Evolutionary conservation across 2,329 filamentous ascomycete genomes (phyloP), one percentile per base, ranked within the genome.

Genomic region (Epichloe sibirici): DNA sequence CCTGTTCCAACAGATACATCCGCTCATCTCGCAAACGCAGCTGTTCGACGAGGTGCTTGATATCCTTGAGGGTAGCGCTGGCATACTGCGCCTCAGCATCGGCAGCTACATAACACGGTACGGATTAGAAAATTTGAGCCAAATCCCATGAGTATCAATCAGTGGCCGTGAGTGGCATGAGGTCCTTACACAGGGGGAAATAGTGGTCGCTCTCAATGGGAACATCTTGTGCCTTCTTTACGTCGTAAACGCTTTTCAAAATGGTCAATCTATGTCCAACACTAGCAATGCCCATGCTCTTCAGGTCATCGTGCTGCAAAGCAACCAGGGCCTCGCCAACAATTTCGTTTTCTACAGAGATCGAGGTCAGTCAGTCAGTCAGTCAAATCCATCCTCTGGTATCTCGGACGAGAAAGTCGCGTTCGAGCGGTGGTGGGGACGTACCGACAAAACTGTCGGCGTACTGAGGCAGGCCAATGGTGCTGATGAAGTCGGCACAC

Each of bases 261-360:
- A 98, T 94, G 23, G 90, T 95, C 62, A 98, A 76, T 55, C 93
- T 85, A 71, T 98, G 93, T 42, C 93, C 93, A 47, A 96, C 89
- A 70, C 91, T 97, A 57, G 77, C 75, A 58, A 98, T 87, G 47
- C 90, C 90, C 83, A 97, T 91, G 65, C 94, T 89, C 70, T 94
- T 95, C 61, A 98, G 74, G 66, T 97, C 91, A 53, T 95, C 88
- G 66, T 97, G 93, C 57, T 87, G 85, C 57, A 98, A 73, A 42
- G 88, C 88, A 53, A 95, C 82, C 57, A 98, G 74, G 50, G 88
- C 91, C 66, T 97, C 90, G 58, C 93, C 93, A 39, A 90, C 85
- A 61, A 98, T 94, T 57, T 89, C 90, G 65, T 98, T 95, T 63
- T 96, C 93, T 93, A 66, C 50, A 53, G 34, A 37, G 42, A 47